Conservation (phyloP, 805 yeast species). For the Metschnikowia similis region DNA sequence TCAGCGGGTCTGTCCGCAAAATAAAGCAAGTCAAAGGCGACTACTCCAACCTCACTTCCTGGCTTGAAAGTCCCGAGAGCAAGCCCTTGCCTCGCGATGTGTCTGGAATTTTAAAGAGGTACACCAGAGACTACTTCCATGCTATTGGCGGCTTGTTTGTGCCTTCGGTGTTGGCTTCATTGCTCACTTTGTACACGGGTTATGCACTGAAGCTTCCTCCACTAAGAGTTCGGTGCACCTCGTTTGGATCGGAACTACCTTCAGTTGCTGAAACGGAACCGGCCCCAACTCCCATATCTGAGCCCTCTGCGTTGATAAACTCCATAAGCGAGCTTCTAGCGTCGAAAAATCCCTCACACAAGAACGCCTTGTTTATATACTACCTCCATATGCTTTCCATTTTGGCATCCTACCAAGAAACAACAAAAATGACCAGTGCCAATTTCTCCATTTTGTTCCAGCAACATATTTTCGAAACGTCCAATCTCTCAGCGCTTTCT, state of each 20-base stretch:
- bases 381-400: slow-evolving; percentile 13
- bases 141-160: slow-evolving; percentile 13
- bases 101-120: slow-evolving; percentile 24
- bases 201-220: slow-evolving; percentile 5
- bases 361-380: slow-evolving; percentile 19
- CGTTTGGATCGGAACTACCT: slow-evolving; percentile 8
- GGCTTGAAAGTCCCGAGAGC: slow-evolving; percentile 16
- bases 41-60: slow-evolving; percentile 13
- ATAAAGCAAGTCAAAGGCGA: slow-evolving; percentile 19
- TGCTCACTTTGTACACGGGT: slow-evolving; percentile 7
- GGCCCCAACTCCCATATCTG: slow-evolving; percentile 5
- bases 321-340: slow-evolving; percentile 13
- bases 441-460: slow-evolving; percentile 31
- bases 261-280: slow-evolving; percentile 6
- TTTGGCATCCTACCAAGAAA: slow-evolving; percentile 15
- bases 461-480: slow-evolving; percentile 25
- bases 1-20: slow-evolving; percentile 28
- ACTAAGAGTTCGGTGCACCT: slow-evolving; percentile 9
- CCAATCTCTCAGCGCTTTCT: slow-evolving; percentile 11
- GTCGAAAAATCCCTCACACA: slow-evolving; percentile 13
- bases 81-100: slow-evolving; percentile 23
- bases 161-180: slow-evolving; percentile 3
- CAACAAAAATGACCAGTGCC: slow-evolving; percentile 26
- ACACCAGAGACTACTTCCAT: slow-evolving; percentile 16
- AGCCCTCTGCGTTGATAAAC: slow-evolving; percentile 6